Conservation (phyloP, 768 basidiomycete genomes). For the Clitopilus hobsonii region DNA sequence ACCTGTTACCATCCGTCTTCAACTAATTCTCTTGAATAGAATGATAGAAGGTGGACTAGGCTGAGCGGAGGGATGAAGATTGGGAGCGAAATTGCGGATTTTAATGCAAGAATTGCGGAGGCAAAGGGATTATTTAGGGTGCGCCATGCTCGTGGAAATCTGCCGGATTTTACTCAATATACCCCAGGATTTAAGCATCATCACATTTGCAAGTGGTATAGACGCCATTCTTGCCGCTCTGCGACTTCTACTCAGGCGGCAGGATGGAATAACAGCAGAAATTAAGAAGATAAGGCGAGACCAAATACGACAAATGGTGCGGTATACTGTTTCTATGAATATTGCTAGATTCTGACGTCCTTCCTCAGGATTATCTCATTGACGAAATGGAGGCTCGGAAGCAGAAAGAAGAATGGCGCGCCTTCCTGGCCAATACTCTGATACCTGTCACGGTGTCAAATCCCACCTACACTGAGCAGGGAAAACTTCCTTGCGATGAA, state of each 20-base stretch:
- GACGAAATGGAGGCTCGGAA: conserved; percentile 9
- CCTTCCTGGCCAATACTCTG: conserved; percentile 5
- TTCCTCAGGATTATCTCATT: conserved; percentile 1
- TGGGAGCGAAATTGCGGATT: neutral
- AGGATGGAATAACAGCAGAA: conserved; percentile 2
- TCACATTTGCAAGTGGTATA: conserved; percentile 2
- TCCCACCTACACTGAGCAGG: conserved; percentile 10
- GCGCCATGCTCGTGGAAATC: neutral
- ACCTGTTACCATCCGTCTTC: neutral
- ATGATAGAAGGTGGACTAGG: neutral
- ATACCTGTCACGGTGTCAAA: conserved; percentile 6
- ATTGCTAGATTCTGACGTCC: neutral
- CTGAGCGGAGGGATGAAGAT: neutral
- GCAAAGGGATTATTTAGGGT: neutral
- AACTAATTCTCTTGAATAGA: neutral
- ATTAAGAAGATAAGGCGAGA: conserved; percentile 5
- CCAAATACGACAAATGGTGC: conserved; percentile 9
- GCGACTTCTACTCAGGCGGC: neutral
- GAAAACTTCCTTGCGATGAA: conserved; percentile 11
- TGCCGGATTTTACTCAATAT: neutral
- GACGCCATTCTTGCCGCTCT: conserved; percentile 2
- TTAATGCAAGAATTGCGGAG: neutral
- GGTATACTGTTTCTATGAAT: neutral
- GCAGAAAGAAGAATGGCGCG: conserved; percentile 6
- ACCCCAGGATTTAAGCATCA: conserved; percentile 2